Evolutionary conservation across 331 rosid species (phyloP), one percentile per base, ranked within the genome.

Genomic region (Quercus phellos): DNA sequence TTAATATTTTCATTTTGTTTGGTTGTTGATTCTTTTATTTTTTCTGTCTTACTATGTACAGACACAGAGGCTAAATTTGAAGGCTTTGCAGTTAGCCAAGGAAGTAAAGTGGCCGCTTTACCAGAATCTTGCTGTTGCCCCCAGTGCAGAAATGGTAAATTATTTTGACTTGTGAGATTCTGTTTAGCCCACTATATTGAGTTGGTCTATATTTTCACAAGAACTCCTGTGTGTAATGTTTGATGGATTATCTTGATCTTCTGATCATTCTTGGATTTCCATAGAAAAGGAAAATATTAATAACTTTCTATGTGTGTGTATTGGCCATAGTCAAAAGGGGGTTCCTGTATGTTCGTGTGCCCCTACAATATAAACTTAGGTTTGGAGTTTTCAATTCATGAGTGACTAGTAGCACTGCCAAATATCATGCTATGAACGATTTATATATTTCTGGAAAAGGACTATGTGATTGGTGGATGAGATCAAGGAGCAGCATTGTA

Each of bases 81-180:
- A 89, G 79, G 97, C 91, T 42, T 72, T 94, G 83, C 88, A 78
- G 80, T 71, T 86, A 38, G 90, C 91, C 50, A 86, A 87, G 84
- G 80, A 84, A 84, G 80, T 87, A 35, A 86, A 85, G 17, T 94
- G 99, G 93, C 90, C 94, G 32, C 91, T 91, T 74, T 94, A 83
- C 83, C 83, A 51, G 83, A 82, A 89, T 80, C 84, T 94, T 77
- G 81, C 80, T 56, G 78, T 43, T 70, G 83, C 80, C 78, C 38
- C 82, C 32, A 42, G 75, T 59, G 77, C 73, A 72, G 89, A 86
- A 63, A 63, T 0, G 87, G 99, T 94, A 85, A 72, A 73, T 83
- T 35, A 70, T 74, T 38, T 38, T 42, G 69, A 11, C 46, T 67
- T 76, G 19, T 69, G 55, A 16, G 38, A 76, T 68, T 51, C 55